These are phyloP conservation scores for Leishmania turanica DNA, from an alignment of 208 protist species.

Conservation along the genomic window DNA sequence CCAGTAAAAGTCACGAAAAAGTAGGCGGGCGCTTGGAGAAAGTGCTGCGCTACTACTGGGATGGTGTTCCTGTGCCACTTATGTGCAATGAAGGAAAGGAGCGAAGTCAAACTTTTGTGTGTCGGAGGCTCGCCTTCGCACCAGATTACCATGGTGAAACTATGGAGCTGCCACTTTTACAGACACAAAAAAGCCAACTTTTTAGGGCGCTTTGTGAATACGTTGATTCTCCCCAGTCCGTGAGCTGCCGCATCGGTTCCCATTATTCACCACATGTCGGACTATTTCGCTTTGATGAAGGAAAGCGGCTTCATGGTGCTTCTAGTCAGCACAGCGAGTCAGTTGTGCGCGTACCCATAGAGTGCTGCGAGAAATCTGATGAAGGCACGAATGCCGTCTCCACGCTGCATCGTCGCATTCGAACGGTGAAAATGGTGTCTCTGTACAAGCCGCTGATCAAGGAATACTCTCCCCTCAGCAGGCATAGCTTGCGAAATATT, in stretches of 20 bases:
- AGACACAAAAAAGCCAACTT: conserved; percentile 13
- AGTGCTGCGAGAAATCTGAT: conserved; percentile 51
- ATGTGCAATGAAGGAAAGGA: conserved; percentile 35
- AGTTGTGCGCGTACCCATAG: conserved; percentile 59
- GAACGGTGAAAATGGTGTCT: conserved; percentile 63
- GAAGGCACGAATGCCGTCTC: conserved; percentile 24
- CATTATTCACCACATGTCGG: conserved; percentile 88
- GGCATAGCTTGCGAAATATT: conserved; percentile 60
- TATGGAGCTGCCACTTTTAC: conserved; percentile 30
- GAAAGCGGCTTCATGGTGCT: neutral
- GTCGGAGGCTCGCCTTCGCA: conserved; percentile 63
- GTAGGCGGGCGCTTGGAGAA: conserved; percentile 76
- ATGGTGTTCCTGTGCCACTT: conserved; percentile 81
- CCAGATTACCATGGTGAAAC: conserved; percentile 80
- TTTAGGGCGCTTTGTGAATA: conserved; percentile 49
- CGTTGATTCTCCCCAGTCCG: conserved; percentile 30
- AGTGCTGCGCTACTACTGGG: conserved; percentile 81
- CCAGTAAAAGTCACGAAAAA: conserved; percentile 43
- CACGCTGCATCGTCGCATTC: conserved; percentile 37
- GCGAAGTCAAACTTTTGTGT: conserved; percentile 56
- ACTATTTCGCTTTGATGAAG: conserved; percentile 51
- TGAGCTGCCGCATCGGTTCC: conserved; percentile 79
- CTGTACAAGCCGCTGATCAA: conserved; percentile 78
- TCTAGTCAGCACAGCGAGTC: neutral
- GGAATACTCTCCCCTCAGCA: conserved; percentile 50